Evolutionary conservation across 768 basidiomycete genomes (phyloP).

Genomic region (Strobilomyces dryophilus): DNA sequence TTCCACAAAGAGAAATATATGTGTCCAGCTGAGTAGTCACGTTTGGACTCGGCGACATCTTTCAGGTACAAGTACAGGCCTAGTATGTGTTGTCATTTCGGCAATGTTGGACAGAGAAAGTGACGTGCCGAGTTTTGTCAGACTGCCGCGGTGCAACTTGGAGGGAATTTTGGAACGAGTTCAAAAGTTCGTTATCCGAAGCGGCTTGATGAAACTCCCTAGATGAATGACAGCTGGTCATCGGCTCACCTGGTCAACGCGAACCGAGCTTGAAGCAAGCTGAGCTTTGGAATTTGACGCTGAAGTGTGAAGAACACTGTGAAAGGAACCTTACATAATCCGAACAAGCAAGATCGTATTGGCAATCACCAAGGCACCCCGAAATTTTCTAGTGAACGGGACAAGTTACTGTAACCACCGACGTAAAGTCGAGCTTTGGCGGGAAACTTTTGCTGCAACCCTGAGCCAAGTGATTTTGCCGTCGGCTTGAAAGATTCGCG

Average conservation of each 20-base stretch:
- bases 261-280: neutral
- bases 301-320: too few relatives aligned
- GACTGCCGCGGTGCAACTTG: neutral
- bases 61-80: too few relatives aligned
- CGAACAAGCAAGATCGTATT: neutral
- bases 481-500: neutral
- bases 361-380: neutral
- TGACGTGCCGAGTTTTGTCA: neutral
- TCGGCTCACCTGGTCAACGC: neutral
- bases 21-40: neutral
- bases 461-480: neutral
- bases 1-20: slow-evolving; percentile 3
- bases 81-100: neutral
- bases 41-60: too few relatives aligned
- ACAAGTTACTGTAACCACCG: neutral
- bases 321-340: neutral
- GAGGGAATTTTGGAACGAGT: neutral
- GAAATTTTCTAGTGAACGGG: neutral
- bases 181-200: neutral
- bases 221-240: neutral
- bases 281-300: neutral
- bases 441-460: neutral
- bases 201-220: neutral
- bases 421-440: neutral
- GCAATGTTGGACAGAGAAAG: neutral